phyloP scores from a whole-genome alignment of 2,329 filamentous ascomycete genomes.

The Paracamarosporium sp. region DNA sequence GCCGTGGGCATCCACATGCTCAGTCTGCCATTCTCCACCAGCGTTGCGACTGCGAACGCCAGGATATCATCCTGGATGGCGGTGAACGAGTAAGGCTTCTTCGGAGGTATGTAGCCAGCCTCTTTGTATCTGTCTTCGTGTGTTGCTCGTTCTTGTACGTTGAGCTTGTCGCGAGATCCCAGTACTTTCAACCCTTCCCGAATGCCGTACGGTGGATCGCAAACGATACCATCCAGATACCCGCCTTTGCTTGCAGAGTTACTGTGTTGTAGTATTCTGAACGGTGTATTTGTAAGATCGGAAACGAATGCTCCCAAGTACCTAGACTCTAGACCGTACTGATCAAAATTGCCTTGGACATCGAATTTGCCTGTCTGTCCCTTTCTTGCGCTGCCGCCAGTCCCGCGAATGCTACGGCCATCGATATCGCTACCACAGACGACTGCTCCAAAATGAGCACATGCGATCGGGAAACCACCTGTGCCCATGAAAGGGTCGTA shows the following conservation, averaged over 20 bases:
- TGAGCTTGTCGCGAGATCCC: slow-evolving; percentile 68
- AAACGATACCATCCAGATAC: slow-evolving; percentile 88
- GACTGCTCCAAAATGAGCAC: slow-evolving; percentile 85
- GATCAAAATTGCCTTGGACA: slow-evolving; percentile 77
- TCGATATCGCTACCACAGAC: slow-evolving; percentile 93
- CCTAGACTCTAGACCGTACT: slow-evolving; percentile 73
- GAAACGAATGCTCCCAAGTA: slow-evolving; percentile 83
- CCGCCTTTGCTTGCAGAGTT: slow-evolving; percentile 37
- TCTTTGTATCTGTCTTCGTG: slow-evolving; percentile 35
- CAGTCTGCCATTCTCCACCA: slow-evolving; percentile 80
- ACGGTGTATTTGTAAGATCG: slow-evolving; percentile 86
- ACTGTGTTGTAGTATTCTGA: slow-evolving; percentile 48
- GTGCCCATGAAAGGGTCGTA: slow-evolving; percentile 97
- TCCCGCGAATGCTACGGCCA: slow-evolving; percentile 82
- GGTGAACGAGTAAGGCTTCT: slow-evolving; percentile 88
- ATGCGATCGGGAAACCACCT: slow-evolving; percentile 89
- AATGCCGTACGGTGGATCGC: slow-evolving; percentile 95
- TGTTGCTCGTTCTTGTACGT: slow-evolving; percentile 28
- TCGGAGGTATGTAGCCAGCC: slow-evolving; percentile 78
- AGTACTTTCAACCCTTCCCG: slow-evolving; percentile 90
- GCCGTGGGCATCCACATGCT: slow-evolving; percentile 98
- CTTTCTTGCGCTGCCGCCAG: slow-evolving; percentile 52
- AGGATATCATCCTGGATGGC: slow-evolving; percentile 91
- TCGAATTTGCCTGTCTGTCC: slow-evolving; percentile 51
- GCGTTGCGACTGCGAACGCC: slow-evolving; percentile 75